Evolutionary conservation across 2,329 filamentous ascomycete species (phyloP).

Genomic region (Coleophoma cylindrospora): DNA sequence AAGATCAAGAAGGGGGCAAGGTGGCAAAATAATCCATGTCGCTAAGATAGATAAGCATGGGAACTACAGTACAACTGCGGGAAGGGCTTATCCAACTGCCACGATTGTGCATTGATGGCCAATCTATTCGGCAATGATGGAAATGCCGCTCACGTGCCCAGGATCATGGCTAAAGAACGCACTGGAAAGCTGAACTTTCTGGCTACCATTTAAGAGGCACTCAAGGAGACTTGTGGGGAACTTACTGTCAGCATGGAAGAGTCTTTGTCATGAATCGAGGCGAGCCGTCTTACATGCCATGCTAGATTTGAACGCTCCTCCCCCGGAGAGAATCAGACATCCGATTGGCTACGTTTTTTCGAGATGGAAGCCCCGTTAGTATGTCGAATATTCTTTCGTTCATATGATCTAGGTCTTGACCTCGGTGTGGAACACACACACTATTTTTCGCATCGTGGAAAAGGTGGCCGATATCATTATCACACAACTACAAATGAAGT

Average conservation of each 20-base stretch:
- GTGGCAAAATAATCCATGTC: slow-evolving; percentile 24
- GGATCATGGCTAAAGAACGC: slow-evolving; percentile 28
- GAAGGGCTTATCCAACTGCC: slow-evolving; percentile 15
- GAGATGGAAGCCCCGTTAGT: slow-evolving; percentile 31
- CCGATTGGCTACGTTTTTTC: slow-evolving; percentile 36
- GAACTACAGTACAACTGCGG: slow-evolving; percentile 14
- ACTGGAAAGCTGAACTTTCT: slow-evolving; percentile 27
- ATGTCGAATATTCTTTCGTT: slow-evolving; percentile 36
- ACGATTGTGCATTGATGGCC: slow-evolving; percentile 35
- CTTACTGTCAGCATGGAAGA: slow-evolving; percentile 32
- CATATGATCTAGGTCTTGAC: slow-evolving; percentile 30
- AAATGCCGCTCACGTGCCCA: slow-evolving; percentile 28
- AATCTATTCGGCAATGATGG: slow-evolving; percentile 35
- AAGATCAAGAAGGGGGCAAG: slow-evolving; percentile 20
- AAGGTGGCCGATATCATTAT: slow-evolving; percentile 41
- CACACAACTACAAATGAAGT: slow-evolving; percentile 30
- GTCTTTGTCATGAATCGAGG: slow-evolving; percentile 34
- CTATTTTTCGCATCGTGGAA: slow-evolving; percentile 30
- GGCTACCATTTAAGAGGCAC: slow-evolving; percentile 25
- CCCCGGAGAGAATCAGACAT: slow-evolving; percentile 21
- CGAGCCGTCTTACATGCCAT: slow-evolving; percentile 36
- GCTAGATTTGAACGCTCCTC: slow-evolving; percentile 32
- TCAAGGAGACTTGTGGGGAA: slow-evolving; percentile 28
- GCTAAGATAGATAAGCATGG: slow-evolving; percentile 18
- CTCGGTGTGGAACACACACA: slow-evolving; percentile 44